Conservation (phyloP, 306 rosid species). For the Pachyrhizus erosus region DNA sequence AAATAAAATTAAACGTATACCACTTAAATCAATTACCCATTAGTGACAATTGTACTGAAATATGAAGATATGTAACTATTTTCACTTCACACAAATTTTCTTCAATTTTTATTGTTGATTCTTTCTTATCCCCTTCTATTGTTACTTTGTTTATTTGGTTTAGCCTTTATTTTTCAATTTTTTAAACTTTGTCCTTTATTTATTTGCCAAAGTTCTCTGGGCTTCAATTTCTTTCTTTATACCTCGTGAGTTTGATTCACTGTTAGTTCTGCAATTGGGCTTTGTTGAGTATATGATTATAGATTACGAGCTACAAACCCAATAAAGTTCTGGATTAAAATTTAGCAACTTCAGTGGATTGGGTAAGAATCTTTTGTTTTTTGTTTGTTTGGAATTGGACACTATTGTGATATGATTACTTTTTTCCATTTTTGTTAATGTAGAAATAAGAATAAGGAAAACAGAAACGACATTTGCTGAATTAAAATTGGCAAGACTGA, state of each 20-base stretch:
- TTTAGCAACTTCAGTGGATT: neutral
- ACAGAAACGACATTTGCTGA: neutral
- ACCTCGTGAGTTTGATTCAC: neutral
- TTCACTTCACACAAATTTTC: no score
- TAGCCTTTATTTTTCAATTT: no score
- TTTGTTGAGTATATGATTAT: neutral
- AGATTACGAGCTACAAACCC: neutral
- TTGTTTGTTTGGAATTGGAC: neutral
- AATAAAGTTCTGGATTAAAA: neutral
- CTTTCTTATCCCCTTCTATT: no score
- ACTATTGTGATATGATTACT: neutral
- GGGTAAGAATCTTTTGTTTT: neutral
- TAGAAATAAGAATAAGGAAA: neutral
- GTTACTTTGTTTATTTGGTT: no score
- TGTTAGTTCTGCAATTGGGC: conserved; percentile 2
- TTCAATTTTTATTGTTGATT: no score
- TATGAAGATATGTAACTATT: no score
- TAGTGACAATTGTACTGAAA: no score
- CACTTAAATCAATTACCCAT: neutral
- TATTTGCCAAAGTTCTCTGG: neutral
- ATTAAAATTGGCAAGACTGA: neutral
- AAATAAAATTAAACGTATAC: no score
- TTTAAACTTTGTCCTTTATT: no score
- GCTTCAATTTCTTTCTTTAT: neutral
- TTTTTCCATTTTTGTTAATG: no score